Evolutionary conservation across 2,329 filamentous ascomycete genomes (phyloP), one percentile per base, ranked within the genome.

Genomic region (Claviceps sp.): DNA sequence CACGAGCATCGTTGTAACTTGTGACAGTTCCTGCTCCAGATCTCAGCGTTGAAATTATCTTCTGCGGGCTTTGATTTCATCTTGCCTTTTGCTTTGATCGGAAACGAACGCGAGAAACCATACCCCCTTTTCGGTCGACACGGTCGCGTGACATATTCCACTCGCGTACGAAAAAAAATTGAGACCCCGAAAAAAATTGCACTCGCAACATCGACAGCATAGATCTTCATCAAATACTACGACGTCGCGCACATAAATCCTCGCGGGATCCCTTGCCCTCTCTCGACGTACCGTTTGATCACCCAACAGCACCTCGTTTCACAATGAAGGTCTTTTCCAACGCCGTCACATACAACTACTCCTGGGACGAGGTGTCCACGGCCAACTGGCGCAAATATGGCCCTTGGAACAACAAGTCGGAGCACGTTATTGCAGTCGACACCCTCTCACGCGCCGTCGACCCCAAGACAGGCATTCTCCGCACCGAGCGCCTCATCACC

Each of bases 341-440:
- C 63, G 75, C 77, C 40, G 87, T 88, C 70, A 89, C 88, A 55
- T 98, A 94, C 72, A 79, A 95, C 73, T 98, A 98, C 77, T 95
- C 91, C 45, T 98, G 93, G 93, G 88, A 95, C 64, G 91, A 97
- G 69, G 93, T 98, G 38, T 95, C 89, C 26, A 89, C 88, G 14
- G 89, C 87, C 66, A 98, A 98, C 78, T 98, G 93, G 93, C 85
- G 83, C 61, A 98, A 98, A 70, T 98, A 98, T 72, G 94, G 88
- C 63, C 91, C 91, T 20, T 97, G 93, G 91, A 98, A 98, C 74
- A 86, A 96, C 68, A 93, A 95, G 72, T 90, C 87, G n/a, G 88
- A 89, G 42, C 93, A 98, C 69, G 93, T 98, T 59, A 82, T 94
- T 58, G 90, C 88, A 59, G 93, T 97, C 63, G 93, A 98, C 72